Evolutionary conservation across 495 filamentous ascomycete genomes (phyloP).

Genomic region (Daldinia loculata): DNA sequence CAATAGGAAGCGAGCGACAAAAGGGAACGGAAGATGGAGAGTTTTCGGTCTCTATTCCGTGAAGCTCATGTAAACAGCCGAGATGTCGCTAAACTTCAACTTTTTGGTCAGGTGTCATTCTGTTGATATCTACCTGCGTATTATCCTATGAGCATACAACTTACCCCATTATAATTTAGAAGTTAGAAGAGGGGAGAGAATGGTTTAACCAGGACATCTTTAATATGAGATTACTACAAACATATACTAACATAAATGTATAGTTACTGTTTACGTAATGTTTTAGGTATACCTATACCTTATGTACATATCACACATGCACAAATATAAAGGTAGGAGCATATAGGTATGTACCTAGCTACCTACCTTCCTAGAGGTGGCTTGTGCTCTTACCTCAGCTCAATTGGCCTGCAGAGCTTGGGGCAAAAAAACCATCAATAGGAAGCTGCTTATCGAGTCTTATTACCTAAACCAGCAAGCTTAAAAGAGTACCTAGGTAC

Average conservation of each 20-base stretch:
- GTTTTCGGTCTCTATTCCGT: slow-evolving; percentile 8
- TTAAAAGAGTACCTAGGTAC: not conserved
- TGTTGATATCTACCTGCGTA: not conserved
- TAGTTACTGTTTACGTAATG: not conserved
- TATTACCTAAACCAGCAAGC: slow-evolving; percentile 22
- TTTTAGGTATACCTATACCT: not conserved
- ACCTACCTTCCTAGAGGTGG: slow-evolving; percentile 8
- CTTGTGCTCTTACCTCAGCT: slow-evolving; percentile 15
- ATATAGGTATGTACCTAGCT: slow-evolving; percentile 1
- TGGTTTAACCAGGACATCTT: not conserved
- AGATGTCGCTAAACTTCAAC: slow-evolving; percentile 1
- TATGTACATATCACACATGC: not conserved
- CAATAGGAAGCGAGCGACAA: slow-evolving; percentile 23
- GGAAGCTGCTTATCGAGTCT: slow-evolving; percentile 16
- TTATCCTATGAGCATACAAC: not conserved
- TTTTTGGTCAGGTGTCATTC: not conserved
- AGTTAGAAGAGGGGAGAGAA: not conserved
- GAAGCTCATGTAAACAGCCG: slow-evolving; percentile 23
- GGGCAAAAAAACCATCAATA: slow-evolving; percentile 6
- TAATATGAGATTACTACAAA: not conserved
- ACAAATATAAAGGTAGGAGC: not conserved
- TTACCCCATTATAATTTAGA: not conserved
- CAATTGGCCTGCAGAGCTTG: slow-evolving; percentile 11
- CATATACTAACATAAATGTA: too few relatives aligned
- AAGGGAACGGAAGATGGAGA: slow-evolving; percentile 13